Conservation (phyloP, 1,139 yeast species). For the Blastobotrys aristatus region DNA sequence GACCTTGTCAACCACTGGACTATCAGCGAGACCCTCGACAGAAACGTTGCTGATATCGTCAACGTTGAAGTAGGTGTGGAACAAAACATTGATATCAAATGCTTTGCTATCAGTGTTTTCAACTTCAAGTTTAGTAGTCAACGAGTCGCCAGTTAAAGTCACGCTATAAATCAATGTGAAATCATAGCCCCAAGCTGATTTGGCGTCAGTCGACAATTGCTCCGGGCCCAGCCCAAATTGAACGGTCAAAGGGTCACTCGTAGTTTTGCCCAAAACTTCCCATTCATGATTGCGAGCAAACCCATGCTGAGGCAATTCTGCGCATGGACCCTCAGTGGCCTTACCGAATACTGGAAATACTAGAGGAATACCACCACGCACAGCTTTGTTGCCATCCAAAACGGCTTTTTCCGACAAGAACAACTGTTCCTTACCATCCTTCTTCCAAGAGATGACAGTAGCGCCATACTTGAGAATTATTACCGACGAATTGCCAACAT, state of each 20-base stretch:
- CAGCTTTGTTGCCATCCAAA: slow-evolving; percentile 87
- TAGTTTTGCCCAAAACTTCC: slow-evolving; percentile 81
- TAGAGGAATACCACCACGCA: slow-evolving; percentile 93
- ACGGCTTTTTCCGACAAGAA: slow-evolving; percentile 64
- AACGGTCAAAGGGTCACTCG: slow-evolving; percentile 54
- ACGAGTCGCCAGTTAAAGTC: slow-evolving; percentile 40
- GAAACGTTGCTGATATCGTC: slow-evolving; percentile 72
- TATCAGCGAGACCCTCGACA: slow-evolving; percentile 72
- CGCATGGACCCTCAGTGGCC: slow-evolving; percentile 43
- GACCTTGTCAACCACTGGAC: slow-evolving; percentile 69
- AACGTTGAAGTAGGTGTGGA: slow-evolving; percentile 83
- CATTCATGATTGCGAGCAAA: slow-evolving; percentile 84
- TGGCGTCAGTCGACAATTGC: slow-evolving; percentile 52
- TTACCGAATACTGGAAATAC: slow-evolving; percentile 95
- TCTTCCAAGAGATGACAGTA: slow-evolving; percentile 75
- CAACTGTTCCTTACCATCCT: slow-evolving; percentile 64
- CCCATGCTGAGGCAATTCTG: slow-evolving; percentile 88
- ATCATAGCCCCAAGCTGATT: slow-evolving; percentile 60
- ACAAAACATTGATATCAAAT: slow-evolving; percentile 88
- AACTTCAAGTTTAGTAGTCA: slow-evolving; percentile 69
- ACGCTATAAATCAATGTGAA: slow-evolving; percentile 75
- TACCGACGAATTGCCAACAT: slow-evolving; percentile 51
- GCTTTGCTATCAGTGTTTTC: slow-evolving; percentile 56
- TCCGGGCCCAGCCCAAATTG: slow-evolving; percentile 91
- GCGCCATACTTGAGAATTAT: slow-evolving; percentile 83